phyloP scores from a whole-genome alignment of 2,329 filamentous ascomycete species.

The Penicillium sp. region DNA sequence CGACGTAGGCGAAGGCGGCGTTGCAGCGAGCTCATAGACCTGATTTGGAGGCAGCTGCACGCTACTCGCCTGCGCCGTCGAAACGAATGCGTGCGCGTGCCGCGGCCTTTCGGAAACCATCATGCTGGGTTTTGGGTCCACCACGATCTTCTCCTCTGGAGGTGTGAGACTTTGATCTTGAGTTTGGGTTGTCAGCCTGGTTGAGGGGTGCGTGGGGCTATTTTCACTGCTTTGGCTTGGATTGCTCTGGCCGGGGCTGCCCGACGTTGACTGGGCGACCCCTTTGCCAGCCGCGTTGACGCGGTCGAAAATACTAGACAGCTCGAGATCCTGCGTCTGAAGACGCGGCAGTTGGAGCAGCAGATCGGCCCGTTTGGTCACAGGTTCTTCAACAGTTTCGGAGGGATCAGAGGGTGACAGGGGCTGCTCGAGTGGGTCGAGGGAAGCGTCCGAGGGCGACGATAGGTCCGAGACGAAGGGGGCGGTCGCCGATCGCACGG shows the following conservation, averaged over 20 bases:
- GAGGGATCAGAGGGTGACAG: slow-evolving; percentile 11
- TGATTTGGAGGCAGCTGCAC: slow-evolving; percentile 24
- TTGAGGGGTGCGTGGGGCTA: slow-evolving; percentile 6
- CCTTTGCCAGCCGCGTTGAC: neutral
- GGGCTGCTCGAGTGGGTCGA: slow-evolving; percentile 10
- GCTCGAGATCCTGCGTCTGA: slow-evolving; percentile 18
- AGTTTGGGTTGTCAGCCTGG: neutral
- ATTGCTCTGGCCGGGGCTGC: neutral
- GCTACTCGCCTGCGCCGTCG: slow-evolving; percentile 26
- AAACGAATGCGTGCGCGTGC: slow-evolving; percentile 17
- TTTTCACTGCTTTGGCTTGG: neutral
- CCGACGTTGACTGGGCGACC: slow-evolving; percentile 1
- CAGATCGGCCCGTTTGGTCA: slow-evolving; percentile 19
- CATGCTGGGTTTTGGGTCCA: slow-evolving; percentile 13
- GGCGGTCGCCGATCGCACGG: slow-evolving; percentile 3
- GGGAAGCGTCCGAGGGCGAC: slow-evolving; percentile 13
- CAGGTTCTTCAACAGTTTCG: slow-evolving; percentile 6
- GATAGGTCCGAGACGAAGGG: neutral
- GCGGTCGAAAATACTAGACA: slow-evolving; percentile 12
- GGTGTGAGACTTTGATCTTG: neutral
- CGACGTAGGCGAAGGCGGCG: slow-evolving; percentile 24
- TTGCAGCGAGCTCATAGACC: slow-evolving; percentile 41
- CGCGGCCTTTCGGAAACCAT: slow-evolving; percentile 21
- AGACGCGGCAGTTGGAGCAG: slow-evolving; percentile 26
- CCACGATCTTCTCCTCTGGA: slow-evolving; percentile 32